Conservation (phyloP, 805 yeast species). For the Suhomyces xylopsoci region DNA sequence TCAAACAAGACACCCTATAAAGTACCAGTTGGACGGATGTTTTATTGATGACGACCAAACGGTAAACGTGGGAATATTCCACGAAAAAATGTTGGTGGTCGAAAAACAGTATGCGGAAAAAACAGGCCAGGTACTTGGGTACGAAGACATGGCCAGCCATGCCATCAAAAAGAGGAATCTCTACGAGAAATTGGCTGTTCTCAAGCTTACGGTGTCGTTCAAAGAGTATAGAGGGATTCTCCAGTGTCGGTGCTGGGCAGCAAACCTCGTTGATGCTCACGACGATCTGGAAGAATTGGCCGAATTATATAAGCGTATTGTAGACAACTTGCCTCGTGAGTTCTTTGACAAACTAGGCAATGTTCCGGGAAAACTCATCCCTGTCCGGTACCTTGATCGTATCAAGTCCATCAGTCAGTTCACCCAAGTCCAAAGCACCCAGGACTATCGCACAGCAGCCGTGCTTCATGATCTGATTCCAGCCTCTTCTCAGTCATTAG, state of each 20-base stretch:
- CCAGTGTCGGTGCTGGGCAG: conserved; percentile 10
- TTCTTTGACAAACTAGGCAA: neutral
- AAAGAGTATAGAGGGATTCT: conserved; percentile 11
- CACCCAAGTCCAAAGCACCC: neutral
- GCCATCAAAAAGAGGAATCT: neutral
- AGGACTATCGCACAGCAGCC: neutral
- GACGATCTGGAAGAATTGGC: neutral
- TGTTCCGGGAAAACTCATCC: neutral
- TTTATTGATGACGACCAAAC: conserved; percentile 1
- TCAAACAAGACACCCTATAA: neutral
- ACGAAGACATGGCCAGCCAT: neutral
- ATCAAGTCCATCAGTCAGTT: neutral
- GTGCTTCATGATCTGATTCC: neutral
- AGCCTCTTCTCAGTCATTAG: neutral
- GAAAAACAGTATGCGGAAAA: neutral
- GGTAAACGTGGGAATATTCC: neutral
- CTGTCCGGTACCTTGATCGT: neutral
- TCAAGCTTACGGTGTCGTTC: conserved; percentile 7
- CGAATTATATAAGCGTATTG: neutral
- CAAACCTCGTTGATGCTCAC: neutral
- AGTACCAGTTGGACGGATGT: neutral
- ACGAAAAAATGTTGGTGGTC: neutral
- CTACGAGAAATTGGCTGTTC: conserved; percentile 1
- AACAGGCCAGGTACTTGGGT: neutral
- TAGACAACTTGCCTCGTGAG: conserved; percentile 1